Conservation (phyloP, 768 basidiomycete genomes). For the Auriscalpium orientale region DNA sequence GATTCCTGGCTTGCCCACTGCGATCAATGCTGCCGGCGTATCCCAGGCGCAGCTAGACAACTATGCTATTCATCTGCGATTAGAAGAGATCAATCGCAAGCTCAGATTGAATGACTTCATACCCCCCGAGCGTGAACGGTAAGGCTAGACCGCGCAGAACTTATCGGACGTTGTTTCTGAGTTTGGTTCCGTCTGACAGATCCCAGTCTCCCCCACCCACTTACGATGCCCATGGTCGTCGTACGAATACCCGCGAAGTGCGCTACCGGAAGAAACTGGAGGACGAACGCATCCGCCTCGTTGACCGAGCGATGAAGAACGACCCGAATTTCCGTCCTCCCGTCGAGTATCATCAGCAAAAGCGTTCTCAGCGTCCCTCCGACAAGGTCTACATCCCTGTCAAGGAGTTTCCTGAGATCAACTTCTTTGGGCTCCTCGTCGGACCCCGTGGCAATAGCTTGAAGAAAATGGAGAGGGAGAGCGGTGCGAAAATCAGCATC, state of each 20-base stretch:
- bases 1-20: slow-evolving; percentile 89
- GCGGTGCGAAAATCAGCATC: slow-evolving; percentile 97
- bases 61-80: slow-evolving; percentile 90
- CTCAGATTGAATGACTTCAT: slow-evolving; percentile 90
- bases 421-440: slow-evolving; percentile 97
- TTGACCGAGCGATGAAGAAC: slow-evolving; percentile 94
- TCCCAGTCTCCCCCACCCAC: slow-evolving; percentile 96
- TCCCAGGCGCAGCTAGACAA: slow-evolving; percentile 95
- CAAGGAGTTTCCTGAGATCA: slow-evolving; percentile 99
- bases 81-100: slow-evolving; percentile 97
- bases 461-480: slow-evolving; percentile 99
- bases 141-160: slow-evolving; percentile 8
- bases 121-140: slow-evolving; percentile 93
- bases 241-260: slow-evolving; percentile 97
- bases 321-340: slow-evolving; percentile 98
- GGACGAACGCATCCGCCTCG: slow-evolving; percentile 85
- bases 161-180: no score
- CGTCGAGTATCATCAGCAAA: slow-evolving; percentile 92
- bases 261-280: slow-evolving; percentile 95
- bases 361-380: slow-evolving; percentile 86
- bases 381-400: slow-evolving; percentile 99
- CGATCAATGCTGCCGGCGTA: slow-evolving; percentile 88
- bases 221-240: slow-evolving; percentile 94
- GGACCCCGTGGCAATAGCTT: slow-evolving; percentile 98
- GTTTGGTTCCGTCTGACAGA: slow-evolving; percentile 30